Base-by-base conservation (phyloP, 2,329 filamentous ascomycete genomes). In the Claviceps sorghi region DNA sequence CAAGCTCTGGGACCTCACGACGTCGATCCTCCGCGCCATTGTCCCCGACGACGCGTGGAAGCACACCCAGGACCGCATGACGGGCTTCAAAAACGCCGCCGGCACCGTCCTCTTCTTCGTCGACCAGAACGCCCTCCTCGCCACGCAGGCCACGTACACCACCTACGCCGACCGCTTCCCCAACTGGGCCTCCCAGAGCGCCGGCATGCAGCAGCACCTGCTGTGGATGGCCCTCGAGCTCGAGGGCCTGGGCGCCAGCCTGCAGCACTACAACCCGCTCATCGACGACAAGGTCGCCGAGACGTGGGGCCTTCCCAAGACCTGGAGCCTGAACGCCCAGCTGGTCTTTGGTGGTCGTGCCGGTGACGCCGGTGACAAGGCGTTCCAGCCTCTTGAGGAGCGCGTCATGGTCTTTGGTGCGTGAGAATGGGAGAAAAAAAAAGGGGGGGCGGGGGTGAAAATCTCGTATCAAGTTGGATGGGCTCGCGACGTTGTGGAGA, bases 101-200 rank as follows among this genome's bases (percentile, higher is more conserved):
- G 90, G 88, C 60, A 86, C 87, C 51, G 84, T 91, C 61, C 80
- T 96, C 61, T 95, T 94, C 80, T 95, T 86, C 74, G 83, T 88
- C 70, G 87, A 94, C 72, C 77, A 81, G 58, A 71, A 76, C 51
- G 76, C 79, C 59, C 76, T 91, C 67, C 69, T 83, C 59, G 70
- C 65, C 53, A 76, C 88, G 61, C 79, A 88, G 71, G 73, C 77
- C 58, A 79, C 83, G 58, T 88, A 84, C 69, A 69, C 87, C 52
- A 55, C 77, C 53, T 95, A 88, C 74, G 83, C 84, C 58, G 85
- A 91, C 66, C 80, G 83, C 60, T 95, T 95, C 76, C 81, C 82
- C 55, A 64, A 66, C 60, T 95, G 87, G 86, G 81, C 82, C 53
- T 72, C 78, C 57, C 88, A 95, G 71, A 82, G 83, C 57, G 78